Conservation (phyloP, 208 protist species). For the Lotmaria passim region DNA sequence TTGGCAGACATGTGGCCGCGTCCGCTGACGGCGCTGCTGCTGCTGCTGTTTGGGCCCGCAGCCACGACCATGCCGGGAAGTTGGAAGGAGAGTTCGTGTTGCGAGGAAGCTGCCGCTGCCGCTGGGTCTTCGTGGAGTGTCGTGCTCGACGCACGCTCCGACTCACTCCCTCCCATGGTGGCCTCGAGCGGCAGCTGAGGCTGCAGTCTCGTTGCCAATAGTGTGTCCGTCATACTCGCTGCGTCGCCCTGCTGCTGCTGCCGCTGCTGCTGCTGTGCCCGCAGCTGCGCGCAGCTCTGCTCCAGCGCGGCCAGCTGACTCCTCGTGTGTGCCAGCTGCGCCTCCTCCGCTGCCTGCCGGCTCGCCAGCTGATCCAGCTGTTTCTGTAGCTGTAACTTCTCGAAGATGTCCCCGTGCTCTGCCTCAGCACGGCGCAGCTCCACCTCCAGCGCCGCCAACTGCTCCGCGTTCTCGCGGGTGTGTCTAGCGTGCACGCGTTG, state of each 20-base stretch:
- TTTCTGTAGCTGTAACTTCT: constrained; percentile 85
- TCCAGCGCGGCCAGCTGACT: constrained; percentile 30
- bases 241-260: neutral
- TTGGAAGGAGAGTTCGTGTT: neutral
- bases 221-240: neutral
- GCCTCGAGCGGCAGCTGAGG: too few relatives aligned
- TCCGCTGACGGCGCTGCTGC: neutral
- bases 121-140: neutral
- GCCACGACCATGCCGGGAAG: neutral
- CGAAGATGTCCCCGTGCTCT: constrained; percentile 77
- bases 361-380: constrained; percentile 62
- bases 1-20: constrained; percentile 44
- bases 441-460: constrained; percentile 46
- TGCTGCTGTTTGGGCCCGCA: neutral
- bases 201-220: too few relatives aligned
- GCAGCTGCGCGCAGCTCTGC: constrained; percentile 23
- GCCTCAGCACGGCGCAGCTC: constrained; percentile 58
- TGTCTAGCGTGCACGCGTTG: constrained; percentile 42
- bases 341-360: constrained; percentile 52
- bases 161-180: too few relatives aligned
- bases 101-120: neutral
- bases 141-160: too few relatives aligned
- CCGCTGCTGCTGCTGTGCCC: constrained; percentile 1
- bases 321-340: constrained; percentile 36
- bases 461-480: constrained; percentile 26